Evolutionary conservation across 306 rosid species (phyloP).

Genomic region (Prunus padus): DNA sequence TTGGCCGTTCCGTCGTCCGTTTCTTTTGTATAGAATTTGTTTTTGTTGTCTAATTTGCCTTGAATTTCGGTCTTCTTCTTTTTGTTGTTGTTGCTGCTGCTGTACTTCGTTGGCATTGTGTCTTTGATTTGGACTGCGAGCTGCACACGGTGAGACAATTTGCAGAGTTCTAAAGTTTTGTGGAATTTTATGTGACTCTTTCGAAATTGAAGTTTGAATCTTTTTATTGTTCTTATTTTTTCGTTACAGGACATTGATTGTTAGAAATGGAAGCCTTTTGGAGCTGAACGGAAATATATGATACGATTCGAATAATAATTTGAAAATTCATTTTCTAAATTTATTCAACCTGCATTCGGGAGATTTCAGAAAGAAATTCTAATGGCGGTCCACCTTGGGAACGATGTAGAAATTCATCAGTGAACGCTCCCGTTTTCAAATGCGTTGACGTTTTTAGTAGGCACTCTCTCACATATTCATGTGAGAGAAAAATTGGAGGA

Average conservation of each 20-base stretch:
- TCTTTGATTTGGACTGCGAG: background rate
- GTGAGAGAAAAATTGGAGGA: conserved; percentile 11
- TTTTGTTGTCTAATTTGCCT: background rate
- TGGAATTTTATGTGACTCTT: no score
- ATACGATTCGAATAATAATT: no score
- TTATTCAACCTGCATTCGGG: background rate
- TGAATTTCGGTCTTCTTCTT: background rate
- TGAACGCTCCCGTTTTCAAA: background rate
- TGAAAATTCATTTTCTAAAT: no score
- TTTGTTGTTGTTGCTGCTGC: background rate
- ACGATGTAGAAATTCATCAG: background rate
- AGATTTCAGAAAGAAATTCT: background rate
- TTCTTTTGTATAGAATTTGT: background rate
- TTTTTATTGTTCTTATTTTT: no score
- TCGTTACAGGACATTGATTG: no score
- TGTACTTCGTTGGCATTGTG: background rate
- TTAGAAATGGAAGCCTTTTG: no score
- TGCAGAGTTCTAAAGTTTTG: background rate
- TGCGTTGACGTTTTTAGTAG: background rate
- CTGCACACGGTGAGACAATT: background rate
- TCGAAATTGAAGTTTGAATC: background rate
- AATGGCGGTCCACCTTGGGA: background rate
- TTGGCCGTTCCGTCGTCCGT: conserved; percentile 7
- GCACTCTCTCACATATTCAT: conserved; percentile 9
- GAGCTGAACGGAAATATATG: no score